Conservation (phyloP, 805 yeast genomes). For the Zygosaccharomyces siamensis region DNA sequence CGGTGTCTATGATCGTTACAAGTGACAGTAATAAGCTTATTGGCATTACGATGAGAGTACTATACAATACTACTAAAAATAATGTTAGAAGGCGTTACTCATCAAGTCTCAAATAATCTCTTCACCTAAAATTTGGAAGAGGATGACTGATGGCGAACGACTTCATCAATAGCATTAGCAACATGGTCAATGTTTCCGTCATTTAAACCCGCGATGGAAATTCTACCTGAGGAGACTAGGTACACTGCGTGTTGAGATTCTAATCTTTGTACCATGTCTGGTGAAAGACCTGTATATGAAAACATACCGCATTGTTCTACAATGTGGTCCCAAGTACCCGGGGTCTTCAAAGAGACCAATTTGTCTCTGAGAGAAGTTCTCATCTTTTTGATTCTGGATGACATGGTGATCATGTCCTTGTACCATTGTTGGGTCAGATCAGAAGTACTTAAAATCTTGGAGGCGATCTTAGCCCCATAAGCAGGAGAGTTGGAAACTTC, state of each 20-base stretch:
- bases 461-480: conserved; percentile 89
- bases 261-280: conserved; percentile 70
- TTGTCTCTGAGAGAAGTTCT: conserved; percentile 60
- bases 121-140: conserved; percentile 25
- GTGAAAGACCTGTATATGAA: conserved; percentile 81
- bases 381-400: conserved; percentile 76
- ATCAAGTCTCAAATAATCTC: too few species aligned
- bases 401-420: conserved; percentile 78
- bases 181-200: conserved; percentile 70
- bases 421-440: conserved; percentile 75
- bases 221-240: conserved; percentile 78
- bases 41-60: not conserved
- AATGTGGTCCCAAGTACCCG: conserved; percentile 92
- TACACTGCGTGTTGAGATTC: conserved; percentile 79
- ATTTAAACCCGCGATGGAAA: conserved; percentile 90
- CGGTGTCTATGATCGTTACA: not conserved
- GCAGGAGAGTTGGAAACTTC: conserved; percentile 94
- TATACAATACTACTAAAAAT: not conserved
- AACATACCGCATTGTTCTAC: conserved; percentile 93
- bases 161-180: conserved; percentile 78
- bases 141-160: conserved; percentile 45
- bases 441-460: conserved; percentile 64
- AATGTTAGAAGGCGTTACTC: too few species aligned
- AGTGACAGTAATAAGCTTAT: conserved; percentile 2
- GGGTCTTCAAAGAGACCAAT: conserved; percentile 62